Evolutionary conservation across 2,329 filamentous ascomycete species (phyloP).

Genomic region (Phaeomoniella chlamydospora): DNA sequence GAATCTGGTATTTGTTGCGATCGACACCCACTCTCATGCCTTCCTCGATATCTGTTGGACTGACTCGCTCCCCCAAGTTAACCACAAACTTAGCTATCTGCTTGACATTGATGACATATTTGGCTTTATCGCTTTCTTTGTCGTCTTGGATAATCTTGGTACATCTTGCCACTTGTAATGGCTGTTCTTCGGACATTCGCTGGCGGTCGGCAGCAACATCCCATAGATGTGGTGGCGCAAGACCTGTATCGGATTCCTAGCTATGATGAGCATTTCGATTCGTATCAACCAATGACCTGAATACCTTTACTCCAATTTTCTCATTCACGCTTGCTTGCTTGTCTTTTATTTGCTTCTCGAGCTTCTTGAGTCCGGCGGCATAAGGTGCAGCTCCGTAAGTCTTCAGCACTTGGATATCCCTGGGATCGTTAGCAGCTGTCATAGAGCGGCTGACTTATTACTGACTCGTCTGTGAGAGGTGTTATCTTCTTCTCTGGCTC

Average conservation of each 20-base stretch:
- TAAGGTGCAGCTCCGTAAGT: conserved; percentile 97
- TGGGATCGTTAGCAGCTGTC: conserved; percentile 30
- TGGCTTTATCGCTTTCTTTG: conserved; percentile 92
- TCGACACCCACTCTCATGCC: conserved; percentile 98
- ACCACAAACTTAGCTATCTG: conserved; percentile 99
- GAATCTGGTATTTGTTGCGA: conserved; percentile 97
- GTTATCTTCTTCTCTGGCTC: conserved; percentile 99
- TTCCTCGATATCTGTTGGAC: conserved; percentile 97
- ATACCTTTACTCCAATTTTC: conserved; percentile 62
- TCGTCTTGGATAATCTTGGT: conserved; percentile 98
- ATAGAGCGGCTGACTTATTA: conserved; percentile 7
- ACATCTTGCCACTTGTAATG: conserved; percentile 90
- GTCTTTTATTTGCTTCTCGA: conserved; percentile 99
- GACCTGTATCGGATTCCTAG: conserved; percentile 93
- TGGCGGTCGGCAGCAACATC: conserved; percentile 95
- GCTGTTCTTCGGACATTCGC: conserved; percentile 97
- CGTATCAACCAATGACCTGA: background rate
- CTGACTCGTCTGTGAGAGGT: conserved; percentile 88
- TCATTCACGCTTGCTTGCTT: conserved; percentile 97
- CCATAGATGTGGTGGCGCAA: conserved; percentile 97
- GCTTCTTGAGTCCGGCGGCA: conserved; percentile 82
- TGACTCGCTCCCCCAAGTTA: conserved; percentile 90
- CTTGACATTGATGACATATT: conserved; percentile 99
- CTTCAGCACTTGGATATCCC: conserved; percentile 98
- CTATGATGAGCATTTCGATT: conserved; percentile 4